Evolutionary conservation across 805 yeast genomes (phyloP).

Genomic region (Saturnispora kantuleensis): DNA sequence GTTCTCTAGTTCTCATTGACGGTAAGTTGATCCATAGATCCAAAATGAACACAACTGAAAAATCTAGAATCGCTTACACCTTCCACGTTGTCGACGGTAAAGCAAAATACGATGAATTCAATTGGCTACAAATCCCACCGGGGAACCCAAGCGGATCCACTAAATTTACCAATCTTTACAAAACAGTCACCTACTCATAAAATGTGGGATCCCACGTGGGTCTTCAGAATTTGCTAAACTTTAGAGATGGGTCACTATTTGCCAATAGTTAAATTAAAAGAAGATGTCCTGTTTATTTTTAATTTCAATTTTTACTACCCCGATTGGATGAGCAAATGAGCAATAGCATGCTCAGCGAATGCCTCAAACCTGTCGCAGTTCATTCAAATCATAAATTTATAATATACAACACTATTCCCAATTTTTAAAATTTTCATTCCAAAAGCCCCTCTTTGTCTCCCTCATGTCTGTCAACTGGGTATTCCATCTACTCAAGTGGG

Average conservation of each 20-base stretch:
- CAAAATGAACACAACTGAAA: constrained; percentile 42
- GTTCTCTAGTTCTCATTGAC: constrained; percentile 61
- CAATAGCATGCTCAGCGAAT: no score
- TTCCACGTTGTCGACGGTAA: constrained; percentile 71
- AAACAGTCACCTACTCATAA: constrained; percentile 5
- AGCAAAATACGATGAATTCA: constrained; percentile 47
- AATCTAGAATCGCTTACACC: constrained; percentile 66
- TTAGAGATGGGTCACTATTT: no score
- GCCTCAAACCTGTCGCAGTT: no score
- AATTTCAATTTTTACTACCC: not conserved
- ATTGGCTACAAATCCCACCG: constrained; percentile 75
- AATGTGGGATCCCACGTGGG: not conserved
- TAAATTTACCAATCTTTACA: constrained; percentile 42
- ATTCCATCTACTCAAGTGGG: constrained; percentile 17
- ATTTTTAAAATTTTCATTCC: constrained; percentile 12
- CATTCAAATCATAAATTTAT: not conserved
- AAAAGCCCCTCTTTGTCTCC: constrained; percentile 18
- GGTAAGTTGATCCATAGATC: constrained; percentile 66
- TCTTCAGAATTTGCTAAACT: not conserved
- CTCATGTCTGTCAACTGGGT: constrained; percentile 17
- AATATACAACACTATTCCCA: not conserved
- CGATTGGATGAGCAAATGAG: no score
- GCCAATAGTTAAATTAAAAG: no score
- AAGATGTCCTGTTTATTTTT: not conserved
- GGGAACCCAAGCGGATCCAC: constrained; percentile 41